Evolutionary conservation across 2,329 filamentous ascomycete species (phyloP).

Genomic region (Alternaria triticina): DNA sequence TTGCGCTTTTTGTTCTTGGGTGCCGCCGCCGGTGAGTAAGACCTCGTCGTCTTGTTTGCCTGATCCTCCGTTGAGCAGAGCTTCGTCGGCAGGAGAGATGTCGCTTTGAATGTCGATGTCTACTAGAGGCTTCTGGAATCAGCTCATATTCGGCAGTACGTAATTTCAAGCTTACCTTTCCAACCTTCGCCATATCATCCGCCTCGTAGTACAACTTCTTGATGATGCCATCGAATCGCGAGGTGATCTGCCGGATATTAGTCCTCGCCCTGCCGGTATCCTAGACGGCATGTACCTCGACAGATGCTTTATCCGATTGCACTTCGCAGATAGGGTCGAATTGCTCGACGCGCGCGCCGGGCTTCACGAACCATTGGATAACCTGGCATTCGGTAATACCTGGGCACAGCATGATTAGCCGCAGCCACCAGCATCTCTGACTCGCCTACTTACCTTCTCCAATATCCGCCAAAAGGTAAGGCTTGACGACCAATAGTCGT

Average conservation of each 20-base stretch:
- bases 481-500: conserved; percentile 66
- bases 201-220: conserved; percentile 96
- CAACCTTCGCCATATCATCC: conserved; percentile 95
- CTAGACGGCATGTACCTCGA: conserved; percentile 53
- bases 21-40: conserved; percentile 13
- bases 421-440: background rate
- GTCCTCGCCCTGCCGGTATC: background rate
- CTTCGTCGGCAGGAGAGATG: conserved; percentile 67
- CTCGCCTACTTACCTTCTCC: conserved; percentile 70
- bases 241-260: conserved; percentile 75
- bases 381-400: conserved; percentile 98
- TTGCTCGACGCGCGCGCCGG: conserved; percentile 93
- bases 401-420: conserved; percentile 45
- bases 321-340: conserved; percentile 98
- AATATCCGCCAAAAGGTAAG: conserved; percentile 83
- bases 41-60: conserved; percentile 28
- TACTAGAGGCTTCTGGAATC: conserved; percentile 71
- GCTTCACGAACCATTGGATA: conserved; percentile 99
- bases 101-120: conserved; percentile 92
- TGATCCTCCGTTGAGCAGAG: conserved; percentile 45
- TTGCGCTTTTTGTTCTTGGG: conserved; percentile 23
- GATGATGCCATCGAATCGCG: conserved; percentile 91
- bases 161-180: conserved; percentile 59
- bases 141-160: conserved; percentile 11
- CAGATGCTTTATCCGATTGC: conserved; percentile 91